Conservation (phyloP, 116 monocot genomes). For the Trichopus zeylanicus region DNA sequence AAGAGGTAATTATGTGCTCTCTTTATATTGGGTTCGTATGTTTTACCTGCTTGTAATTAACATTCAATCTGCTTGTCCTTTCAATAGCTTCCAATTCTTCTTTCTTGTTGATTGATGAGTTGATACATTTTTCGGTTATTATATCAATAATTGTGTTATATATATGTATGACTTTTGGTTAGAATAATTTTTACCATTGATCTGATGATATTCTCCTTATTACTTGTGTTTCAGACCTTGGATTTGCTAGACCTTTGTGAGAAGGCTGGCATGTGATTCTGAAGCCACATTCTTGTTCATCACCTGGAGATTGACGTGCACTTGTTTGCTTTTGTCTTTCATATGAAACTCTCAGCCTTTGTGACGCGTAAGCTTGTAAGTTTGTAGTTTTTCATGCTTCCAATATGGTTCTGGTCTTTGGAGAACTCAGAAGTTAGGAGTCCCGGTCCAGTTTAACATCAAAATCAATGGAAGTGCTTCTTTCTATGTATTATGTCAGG, state of each 20-base stretch:
- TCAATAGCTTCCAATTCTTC: too few species aligned
- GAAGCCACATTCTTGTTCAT: not conserved
- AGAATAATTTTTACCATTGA: not conserved
- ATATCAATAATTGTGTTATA: too few species aligned
- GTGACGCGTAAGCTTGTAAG: slow-evolving; percentile 23
- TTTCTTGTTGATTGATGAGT: too few species aligned
- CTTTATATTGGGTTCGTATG: too few species aligned
- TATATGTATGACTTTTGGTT: too few species aligned
- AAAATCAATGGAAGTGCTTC: not conserved
- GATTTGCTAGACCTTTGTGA: slow-evolving; percentile 75
- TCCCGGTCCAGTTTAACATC: not conserved
- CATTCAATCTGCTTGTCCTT: too few species aligned
- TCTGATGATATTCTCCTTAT: not conserved
- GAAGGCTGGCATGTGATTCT: slow-evolving; percentile 47
- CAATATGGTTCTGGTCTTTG: slow-evolving; percentile 12
- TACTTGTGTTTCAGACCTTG: slow-evolving; percentile 45
- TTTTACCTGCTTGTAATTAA: too few species aligned
- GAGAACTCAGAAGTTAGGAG: not conserved
- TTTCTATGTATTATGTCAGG: not conserved
- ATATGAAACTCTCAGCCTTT: slow-evolving; percentile 3
- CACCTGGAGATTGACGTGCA: not conserved
- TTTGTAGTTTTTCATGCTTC: slow-evolving; percentile 2
- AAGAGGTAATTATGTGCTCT: slow-evolving; percentile 27
- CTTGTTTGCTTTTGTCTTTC: not conserved
- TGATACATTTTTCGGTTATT: too few species aligned